phyloP scores from a whole-genome alignment of 352 stramenopile species.

The Globisporangium camurandrum region DNA sequence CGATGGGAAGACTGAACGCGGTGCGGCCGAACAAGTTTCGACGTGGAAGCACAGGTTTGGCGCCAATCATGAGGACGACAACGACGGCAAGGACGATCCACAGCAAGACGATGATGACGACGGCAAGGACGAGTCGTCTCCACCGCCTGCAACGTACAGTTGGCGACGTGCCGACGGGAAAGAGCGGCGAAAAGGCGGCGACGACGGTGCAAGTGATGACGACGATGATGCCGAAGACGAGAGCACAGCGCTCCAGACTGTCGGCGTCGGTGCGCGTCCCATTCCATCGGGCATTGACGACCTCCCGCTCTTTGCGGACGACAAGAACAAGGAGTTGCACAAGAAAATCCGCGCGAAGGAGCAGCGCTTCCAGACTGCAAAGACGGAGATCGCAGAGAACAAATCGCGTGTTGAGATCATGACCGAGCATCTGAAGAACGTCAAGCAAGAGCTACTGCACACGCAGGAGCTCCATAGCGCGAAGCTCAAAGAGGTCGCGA shows the following conservation, averaged over 20 bases:
- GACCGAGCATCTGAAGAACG: conserved; percentile 94
- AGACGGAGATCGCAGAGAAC: conserved; percentile 72
- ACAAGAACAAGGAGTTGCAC: conserved; percentile 82
- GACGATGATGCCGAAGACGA: conserved; percentile 17
- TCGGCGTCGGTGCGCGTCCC: conserved; percentile 13
- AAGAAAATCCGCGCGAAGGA: conserved; percentile 76
- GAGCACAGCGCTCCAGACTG: conserved; percentile 3
- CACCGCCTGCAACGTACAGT: conserved; percentile 29
- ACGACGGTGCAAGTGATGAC: conserved; percentile 21
- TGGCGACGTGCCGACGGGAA: conserved; percentile 58
- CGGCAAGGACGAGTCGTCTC: conserved; percentile 10
- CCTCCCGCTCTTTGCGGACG: conserved; percentile 83
- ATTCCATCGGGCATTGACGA: conserved; percentile 81
- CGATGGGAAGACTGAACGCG: conserved; percentile 1
- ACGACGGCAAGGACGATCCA: conserved; percentile 12
- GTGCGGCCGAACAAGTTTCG: background rate
- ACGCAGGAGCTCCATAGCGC: conserved; percentile 90
- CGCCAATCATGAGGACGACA: background rate
- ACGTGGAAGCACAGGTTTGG: conserved; percentile 5
- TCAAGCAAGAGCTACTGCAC: conserved; percentile 93
- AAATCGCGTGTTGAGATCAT: conserved; percentile 91
- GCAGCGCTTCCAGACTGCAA: conserved; percentile 49
- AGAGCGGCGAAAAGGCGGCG: conserved; percentile 20
- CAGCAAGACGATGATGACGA: conserved; percentile 11
- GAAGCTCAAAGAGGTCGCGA: conserved; percentile 90